Conservation (phyloP, 805 yeast species). For the Ogataea neopini region DNA sequence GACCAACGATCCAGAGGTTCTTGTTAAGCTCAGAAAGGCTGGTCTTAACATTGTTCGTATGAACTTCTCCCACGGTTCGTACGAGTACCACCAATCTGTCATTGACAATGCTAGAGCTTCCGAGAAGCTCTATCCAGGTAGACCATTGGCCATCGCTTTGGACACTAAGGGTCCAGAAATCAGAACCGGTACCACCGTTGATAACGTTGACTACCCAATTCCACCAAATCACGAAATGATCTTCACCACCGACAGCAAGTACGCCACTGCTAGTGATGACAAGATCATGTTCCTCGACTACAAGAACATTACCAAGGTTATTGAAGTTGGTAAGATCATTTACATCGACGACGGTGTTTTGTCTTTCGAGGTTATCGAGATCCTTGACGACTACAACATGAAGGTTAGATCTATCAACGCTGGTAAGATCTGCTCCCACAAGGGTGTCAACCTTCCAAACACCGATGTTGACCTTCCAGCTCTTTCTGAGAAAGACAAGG, state of each 20-base stretch:
- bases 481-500: conserved; percentile 92
- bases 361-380: conserved; percentile 87
- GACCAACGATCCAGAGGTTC: conserved; percentile 84
- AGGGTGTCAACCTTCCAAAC: conserved; percentile 99
- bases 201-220: conserved; percentile 79
- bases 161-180: conserved; percentile 99
- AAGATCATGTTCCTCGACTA: conserved; percentile 88
- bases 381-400: conserved; percentile 76
- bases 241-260: conserved; percentile 87
- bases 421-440: conserved; percentile 95
- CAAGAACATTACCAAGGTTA: conserved; percentile 94
- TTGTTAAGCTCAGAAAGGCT: conserved; percentile 89
- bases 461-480: conserved; percentile 99
- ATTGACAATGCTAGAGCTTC: conserved; percentile 96
- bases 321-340: conserved; percentile 83
- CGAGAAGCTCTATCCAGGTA: conserved; percentile 85
- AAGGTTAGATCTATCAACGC: conserved; percentile 89
- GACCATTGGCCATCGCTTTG: conserved; percentile 97
- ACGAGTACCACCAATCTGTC: conserved; percentile 97
- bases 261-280: conserved; percentile 71
- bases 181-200: conserved; percentile 94
- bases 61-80: conserved; percentile 98
- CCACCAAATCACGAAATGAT: conserved; percentile 85
- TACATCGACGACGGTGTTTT: conserved; percentile 97
- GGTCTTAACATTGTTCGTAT: conserved; percentile 97